Evolutionary conservation across 2,329 filamentous ascomycete genomes (phyloP), one percentile per base, ranked within the genome.

Genomic region (Alternaria infectoria): DNA sequence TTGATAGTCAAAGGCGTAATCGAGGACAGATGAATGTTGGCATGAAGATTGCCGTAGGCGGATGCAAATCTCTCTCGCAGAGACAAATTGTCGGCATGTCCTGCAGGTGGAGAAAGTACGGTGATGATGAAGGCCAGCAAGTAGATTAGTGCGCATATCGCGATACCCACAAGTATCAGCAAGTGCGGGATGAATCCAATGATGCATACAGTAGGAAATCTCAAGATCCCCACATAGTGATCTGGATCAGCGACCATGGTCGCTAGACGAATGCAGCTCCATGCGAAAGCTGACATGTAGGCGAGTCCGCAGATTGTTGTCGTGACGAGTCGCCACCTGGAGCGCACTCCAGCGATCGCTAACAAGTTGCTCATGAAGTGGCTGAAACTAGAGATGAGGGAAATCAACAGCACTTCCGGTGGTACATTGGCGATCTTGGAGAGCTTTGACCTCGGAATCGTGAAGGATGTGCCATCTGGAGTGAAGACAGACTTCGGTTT

Each of bases 131-230:
- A 83, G 4, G 95, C 94, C 21, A 96, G 72, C 0, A 82, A 82
- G 76, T 98, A 98, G 51, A 99, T 96, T 8, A 84, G 74, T 3
- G 88, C 84, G 76, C 96, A 98, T 15, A 90, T 82, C 6, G 88
- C 62, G 50, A 97, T 97, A 1, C 95, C 96, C 8, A 87, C 73
- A 2, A 98, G 81, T 12, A 98, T 92, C 23, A 97, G 83, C n/a
- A 98, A 85, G 78, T 98, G 95, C 1, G 96, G 96, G 36, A 98
- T 91, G 77, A 98, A 97, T 1, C 95, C 93, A 28, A 98, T 91
- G 62, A 98, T 93, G 74, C 93, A 97, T 44, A 98, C 93, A 0
- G 94, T 97, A 4, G 96, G 96, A 69, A 97, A 97, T 64, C 93
- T 88, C 45, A 97, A 84, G 11, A 97, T 84, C 5, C 92, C 91